A percentile compares a stretch with the other conserved stretches of the same genome.
Conservation (phyloP, 352 stramenopile genomes). For the Phytophthora ohioensis region DNA sequence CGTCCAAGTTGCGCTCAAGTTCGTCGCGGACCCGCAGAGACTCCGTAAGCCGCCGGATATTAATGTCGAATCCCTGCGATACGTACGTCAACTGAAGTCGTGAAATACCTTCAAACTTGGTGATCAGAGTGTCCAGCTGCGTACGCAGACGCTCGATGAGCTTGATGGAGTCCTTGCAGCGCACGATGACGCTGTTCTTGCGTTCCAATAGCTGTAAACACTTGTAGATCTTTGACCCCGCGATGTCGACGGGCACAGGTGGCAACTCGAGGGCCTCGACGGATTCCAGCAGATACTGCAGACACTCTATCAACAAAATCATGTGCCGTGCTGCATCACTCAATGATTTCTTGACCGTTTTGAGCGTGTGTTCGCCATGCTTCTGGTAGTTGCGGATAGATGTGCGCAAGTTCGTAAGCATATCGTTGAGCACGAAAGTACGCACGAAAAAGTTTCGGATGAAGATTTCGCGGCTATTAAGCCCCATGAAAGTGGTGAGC, state of each 20-base stretch:
- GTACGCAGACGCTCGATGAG: conserved; percentile 92
- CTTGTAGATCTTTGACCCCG: conserved; percentile 92
- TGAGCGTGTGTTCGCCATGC: conserved; percentile 80
- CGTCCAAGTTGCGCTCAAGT: conserved; percentile 75
- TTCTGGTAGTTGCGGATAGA: conserved; percentile 90
- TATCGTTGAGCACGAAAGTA: conserved; percentile 96
- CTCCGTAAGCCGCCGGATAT: conserved; percentile 88
- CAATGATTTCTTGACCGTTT: conserved; percentile 86
- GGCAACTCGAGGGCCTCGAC: conserved; percentile 90
- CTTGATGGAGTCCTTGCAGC: conserved; percentile 96
- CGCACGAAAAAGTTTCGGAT: conserved; percentile 97
- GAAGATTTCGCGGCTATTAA: conserved; percentile 98
- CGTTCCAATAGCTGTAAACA: conserved; percentile 90
- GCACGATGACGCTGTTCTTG: conserved; percentile 91
- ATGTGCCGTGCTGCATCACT: conserved; percentile 94
- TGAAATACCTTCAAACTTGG: conserved; percentile 91
- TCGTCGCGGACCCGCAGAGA: conserved; percentile 70
- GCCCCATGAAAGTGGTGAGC: conserved; percentile 95
- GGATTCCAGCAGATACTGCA: conserved; percentile 96
- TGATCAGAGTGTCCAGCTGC: conserved; percentile 93
- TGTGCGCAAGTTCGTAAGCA: conserved; percentile 88
- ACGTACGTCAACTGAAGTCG: conserved; percentile 91
- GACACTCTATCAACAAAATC: conserved; percentile 96
- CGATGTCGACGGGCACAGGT: conserved; percentile 53
- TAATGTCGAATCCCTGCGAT: conserved; percentile 89